Conservation (phyloP, 179 eudicot genomes). For the Dionaea muscipula region DNA sequence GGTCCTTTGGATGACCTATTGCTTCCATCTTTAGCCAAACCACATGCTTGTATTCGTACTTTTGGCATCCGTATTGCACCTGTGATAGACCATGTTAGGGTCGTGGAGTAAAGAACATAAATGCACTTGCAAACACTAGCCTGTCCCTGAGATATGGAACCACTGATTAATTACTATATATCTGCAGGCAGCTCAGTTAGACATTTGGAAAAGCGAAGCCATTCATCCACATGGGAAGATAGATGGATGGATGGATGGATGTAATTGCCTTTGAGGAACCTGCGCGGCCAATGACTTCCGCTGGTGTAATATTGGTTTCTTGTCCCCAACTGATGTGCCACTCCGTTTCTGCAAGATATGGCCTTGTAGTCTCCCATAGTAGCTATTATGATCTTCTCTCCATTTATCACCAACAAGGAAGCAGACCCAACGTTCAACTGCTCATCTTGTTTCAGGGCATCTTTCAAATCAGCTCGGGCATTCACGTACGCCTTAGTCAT, state of each 20-base stretch:
- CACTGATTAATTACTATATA: no score
- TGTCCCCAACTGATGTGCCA: slow-evolving; percentile 38
- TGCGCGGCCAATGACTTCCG: slow-evolving; percentile 42
- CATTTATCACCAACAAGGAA: slow-evolving; percentile 48
- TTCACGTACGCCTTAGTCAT: slow-evolving; percentile 45
- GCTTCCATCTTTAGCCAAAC: slow-evolving; percentile 10
- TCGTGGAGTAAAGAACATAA: no score
- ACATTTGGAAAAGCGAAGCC: no score
- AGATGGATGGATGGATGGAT: background rate
- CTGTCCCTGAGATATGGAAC: no score
- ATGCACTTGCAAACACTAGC: no score
- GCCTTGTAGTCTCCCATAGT: slow-evolving; percentile 57
- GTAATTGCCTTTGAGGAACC: slow-evolving; percentile 32
- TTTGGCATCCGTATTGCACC: slow-evolving; percentile 44
- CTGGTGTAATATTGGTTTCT: slow-evolving; percentile 23
- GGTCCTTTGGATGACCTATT: slow-evolving; percentile 24
- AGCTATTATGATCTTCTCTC: slow-evolving; percentile 58
- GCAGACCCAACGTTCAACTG: slow-evolving; percentile 26
- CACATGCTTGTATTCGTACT: slow-evolving; percentile 20
- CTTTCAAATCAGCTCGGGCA: slow-evolving; percentile 30
- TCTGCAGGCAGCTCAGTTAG: no score
- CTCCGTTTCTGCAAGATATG: slow-evolving; percentile 58
- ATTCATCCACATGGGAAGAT: background rate
- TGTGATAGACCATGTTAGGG: slow-evolving; percentile 11
- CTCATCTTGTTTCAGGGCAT: slow-evolving; percentile 19